A percentile compares a stretch with the other conserved stretches of the same genome.
Evolutionary conservation across 139 green algal species (phyloP).

Genomic region (Axilococcus clingmanii): DNA sequence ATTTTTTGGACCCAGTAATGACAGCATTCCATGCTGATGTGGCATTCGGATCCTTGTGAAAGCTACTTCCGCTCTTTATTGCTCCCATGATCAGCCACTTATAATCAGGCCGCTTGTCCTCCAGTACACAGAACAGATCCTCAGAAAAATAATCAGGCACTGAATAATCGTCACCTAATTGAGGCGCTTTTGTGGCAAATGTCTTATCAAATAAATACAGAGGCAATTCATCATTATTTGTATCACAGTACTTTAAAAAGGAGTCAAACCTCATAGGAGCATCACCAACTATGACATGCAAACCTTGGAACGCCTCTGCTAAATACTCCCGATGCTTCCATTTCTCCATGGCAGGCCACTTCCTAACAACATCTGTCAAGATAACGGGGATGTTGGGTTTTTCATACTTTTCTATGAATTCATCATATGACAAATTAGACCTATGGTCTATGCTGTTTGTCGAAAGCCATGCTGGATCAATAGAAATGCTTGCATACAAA

Average conservation of each 20-base stretch:
- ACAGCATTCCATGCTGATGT: conserved; percentile 94
- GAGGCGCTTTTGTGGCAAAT: conserved; percentile 44
- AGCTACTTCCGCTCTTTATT: conserved; percentile 40
- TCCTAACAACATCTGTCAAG: conserved; percentile 43
- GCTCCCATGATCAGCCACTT: conserved; percentile 93
- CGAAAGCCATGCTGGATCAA: conserved; percentile 65
- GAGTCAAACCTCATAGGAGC: conserved; percentile 55
- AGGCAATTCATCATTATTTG: conserved; percentile 56
- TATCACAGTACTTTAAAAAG: conserved; percentile 60
- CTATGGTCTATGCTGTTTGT: conserved; percentile 65
- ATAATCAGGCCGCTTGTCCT: conserved; percentile 26
- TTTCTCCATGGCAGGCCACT: conserved; percentile 46
- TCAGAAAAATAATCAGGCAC: conserved; percentile 64
- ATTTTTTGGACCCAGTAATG: conserved; percentile 80
- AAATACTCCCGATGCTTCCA: conserved; percentile 55
- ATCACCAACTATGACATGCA: conserved; percentile 32
- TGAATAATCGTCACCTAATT: conserved; percentile 66
- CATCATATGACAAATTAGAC: conserved; percentile 32
- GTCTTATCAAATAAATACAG: conserved; percentile 54
- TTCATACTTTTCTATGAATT: conserved; percentile 76
- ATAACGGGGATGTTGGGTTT: conserved; percentile 74
- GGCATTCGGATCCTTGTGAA: conserved; percentile 73
- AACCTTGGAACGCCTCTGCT: conserved; percentile 30
- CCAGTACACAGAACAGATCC: conserved; percentile 82
- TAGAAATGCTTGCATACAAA: conserved; percentile 53